Evolutionary conservation across 164 flowering plant species (phyloP).

Genomic region (Vitis rupestris): DNA sequence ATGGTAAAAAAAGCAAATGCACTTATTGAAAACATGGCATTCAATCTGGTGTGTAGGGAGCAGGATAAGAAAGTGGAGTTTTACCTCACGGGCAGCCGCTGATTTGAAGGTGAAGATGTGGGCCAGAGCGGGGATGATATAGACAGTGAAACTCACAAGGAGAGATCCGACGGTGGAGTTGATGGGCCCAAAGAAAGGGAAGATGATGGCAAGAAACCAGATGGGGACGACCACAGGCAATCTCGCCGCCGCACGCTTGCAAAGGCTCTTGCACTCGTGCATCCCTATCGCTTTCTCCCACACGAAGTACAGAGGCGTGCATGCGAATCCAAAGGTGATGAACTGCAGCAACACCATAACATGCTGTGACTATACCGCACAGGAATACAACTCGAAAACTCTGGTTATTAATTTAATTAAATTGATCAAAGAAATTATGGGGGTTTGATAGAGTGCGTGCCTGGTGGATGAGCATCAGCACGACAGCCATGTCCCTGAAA

Average conservation of each 20-base stretch:
- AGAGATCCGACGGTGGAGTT: slow-evolving; percentile 95
- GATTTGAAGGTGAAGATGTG: slow-evolving; percentile 84
- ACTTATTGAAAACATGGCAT: too few relatives aligned
- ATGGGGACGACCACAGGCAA: slow-evolving; percentile 96
- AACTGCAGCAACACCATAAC: slow-evolving; percentile 50
- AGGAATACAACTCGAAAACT: too few relatives aligned
- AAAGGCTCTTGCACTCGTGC: slow-evolving; percentile 90
- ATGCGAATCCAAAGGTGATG: slow-evolving; percentile 95
- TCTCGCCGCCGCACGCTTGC: slow-evolving; percentile 86
- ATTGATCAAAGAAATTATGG: too few relatives aligned
- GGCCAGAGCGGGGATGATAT: slow-evolving; percentile 93
- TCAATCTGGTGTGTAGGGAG: not conserved
- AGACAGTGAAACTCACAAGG: slow-evolving; percentile 96
- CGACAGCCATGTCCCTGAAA: slow-evolving; percentile 79
- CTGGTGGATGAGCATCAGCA: slow-evolving; percentile 96
- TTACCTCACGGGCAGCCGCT: slow-evolving; percentile 83
- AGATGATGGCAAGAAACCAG: slow-evolving; percentile 93
- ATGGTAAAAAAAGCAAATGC: too few relatives aligned
- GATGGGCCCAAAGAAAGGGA: slow-evolving; percentile 97
- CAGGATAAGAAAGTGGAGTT: not conserved
- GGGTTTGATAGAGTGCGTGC: slow-evolving; percentile 17
- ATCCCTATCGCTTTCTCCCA: slow-evolving; percentile 98
- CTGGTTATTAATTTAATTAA: too few relatives aligned
- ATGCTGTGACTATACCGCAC: too few relatives aligned
- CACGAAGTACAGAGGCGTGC: slow-evolving; percentile 94